Evolutionary conservation across 2,329 filamentous ascomycete genomes (phyloP).

Genomic region (Trichoderma polysporum): DNA sequence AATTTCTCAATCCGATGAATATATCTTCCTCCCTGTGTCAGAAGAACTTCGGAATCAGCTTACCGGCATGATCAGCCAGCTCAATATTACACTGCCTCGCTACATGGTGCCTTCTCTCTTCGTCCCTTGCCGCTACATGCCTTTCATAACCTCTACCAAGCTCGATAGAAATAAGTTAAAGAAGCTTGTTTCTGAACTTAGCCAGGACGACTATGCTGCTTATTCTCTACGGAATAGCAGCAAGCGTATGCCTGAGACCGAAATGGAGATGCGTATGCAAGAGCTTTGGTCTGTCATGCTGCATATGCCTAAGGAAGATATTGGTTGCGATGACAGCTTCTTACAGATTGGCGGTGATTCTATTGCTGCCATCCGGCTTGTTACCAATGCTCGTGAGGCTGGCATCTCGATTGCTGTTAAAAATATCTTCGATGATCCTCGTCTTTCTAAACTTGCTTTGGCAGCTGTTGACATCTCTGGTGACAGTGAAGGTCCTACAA

Average conservation of each 20-base stretch:
- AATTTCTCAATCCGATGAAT: background rate
- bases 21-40: conserved; percentile 21
- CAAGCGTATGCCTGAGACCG: conserved; percentile 22
- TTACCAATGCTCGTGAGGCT: conserved; percentile 36
- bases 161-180: conserved; percentile 21
- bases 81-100: conserved; percentile 10
- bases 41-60: conserved; percentile 19
- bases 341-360: conserved; percentile 42
- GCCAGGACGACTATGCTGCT: background rate
- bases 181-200: background rate
- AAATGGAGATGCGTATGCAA: conserved; percentile 18
- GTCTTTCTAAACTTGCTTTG: background rate
- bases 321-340: conserved; percentile 27
- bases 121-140: conserved; percentile 24
- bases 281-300: conserved; percentile 35
- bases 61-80: background rate
- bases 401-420: conserved; percentile 6
- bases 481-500: background rate
- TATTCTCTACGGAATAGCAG: background rate
- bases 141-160: conserved; percentile 22
- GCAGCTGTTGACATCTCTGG: background rate
- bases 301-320: conserved; percentile 29
- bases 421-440: conserved; percentile 13
- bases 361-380: conserved; percentile 44
- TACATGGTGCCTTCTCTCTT: conserved; percentile 27